Conservation (phyloP, 1,284 basidiomycete genomes). For the Sporisorium exsertum region DNA sequence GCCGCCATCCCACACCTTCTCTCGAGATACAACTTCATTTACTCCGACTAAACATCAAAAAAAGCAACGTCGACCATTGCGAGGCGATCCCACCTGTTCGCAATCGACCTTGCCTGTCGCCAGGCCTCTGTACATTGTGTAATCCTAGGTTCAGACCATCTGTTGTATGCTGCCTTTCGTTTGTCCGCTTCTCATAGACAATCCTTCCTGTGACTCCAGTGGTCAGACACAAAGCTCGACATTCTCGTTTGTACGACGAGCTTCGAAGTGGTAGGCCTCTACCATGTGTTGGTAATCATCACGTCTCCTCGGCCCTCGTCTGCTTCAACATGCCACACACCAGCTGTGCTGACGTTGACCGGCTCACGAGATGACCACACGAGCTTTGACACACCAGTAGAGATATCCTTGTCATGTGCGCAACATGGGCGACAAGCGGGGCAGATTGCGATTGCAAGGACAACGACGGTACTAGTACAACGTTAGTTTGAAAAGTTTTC, state of each 20-base stretch:
- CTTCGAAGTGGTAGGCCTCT: too few species aligned
- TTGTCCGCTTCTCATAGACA: neutral
- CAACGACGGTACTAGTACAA: conserved; percentile 41
- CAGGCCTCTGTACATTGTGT: conserved; percentile 12
- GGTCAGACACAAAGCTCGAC: too few species aligned
- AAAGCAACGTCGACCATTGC: neutral
- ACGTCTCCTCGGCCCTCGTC: too few species aligned
- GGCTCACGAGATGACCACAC: neutral
- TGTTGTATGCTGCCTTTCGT: neutral
- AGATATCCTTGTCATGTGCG: conserved; percentile 8
- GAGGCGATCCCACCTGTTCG: neutral
- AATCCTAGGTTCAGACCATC: conserved; percentile 13
- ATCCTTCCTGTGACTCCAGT: too few species aligned
- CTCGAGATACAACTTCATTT: conserved; percentile 77
- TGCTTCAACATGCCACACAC: neutral
- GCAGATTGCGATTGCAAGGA: conserved; percentile 13
- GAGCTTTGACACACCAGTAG: neutral
- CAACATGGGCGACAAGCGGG: conserved; percentile 10
- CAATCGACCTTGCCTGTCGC: neutral
- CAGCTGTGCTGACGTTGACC: neutral
- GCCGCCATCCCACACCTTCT: conserved; percentile 93
- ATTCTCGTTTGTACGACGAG: too few species aligned
- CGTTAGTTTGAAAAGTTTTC: conserved; percentile 25
- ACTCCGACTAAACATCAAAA: conserved; percentile 42
- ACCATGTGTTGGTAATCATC: too few species aligned